These are phyloP conservation scores for Aureobasidium musti DNA, from an alignment of 2,329 filamentous ascomycete genomes.

Conservation along the genomic window DNA sequence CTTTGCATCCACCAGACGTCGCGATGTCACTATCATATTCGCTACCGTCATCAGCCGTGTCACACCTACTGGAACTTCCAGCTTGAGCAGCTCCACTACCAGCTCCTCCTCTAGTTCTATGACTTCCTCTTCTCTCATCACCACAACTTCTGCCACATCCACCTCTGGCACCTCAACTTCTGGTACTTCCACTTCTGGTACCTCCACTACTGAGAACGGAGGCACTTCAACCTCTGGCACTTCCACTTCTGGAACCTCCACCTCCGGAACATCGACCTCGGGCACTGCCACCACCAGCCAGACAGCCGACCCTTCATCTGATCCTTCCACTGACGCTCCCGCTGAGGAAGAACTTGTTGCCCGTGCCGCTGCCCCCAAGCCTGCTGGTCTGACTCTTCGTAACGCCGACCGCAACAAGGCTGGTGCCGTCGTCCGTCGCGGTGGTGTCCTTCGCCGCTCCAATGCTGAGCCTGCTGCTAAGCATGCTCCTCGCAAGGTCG, in stretches of 20 bases:
- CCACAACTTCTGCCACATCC: neutral
- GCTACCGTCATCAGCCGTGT: conserved; percentile 10
- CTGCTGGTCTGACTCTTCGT: conserved; percentile 1
- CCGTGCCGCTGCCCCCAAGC: neutral
- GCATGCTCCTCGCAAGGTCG: conserved; percentile 11
- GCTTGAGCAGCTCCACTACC: neutral
- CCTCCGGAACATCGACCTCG: conserved; percentile 7
- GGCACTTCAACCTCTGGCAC: conserved; percentile 1
- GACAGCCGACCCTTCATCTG: conserved; percentile 3
- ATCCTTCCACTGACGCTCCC: neutral
- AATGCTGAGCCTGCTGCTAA: conserved; percentile 13
- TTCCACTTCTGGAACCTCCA: neutral
- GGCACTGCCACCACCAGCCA: conserved; percentile 1
- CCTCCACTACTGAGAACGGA: neutral
- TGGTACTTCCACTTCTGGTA: neutral
- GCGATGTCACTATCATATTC: conserved; percentile 4
- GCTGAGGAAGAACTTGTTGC: conserved; percentile 3
- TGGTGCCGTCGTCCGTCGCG: neutral
- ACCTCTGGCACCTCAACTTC: conserved; percentile 5
- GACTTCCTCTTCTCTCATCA: neutral
- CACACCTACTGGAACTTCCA: neutral
- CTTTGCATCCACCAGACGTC: neutral
- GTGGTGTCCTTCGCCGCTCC: conserved; percentile 22
- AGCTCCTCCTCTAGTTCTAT: neutral
- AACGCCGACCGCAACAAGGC: neutral